Evolutionary conservation across 495 filamentous ascomycete species (phyloP).

Genomic region (Hypomontagnella monticulosa): DNA sequence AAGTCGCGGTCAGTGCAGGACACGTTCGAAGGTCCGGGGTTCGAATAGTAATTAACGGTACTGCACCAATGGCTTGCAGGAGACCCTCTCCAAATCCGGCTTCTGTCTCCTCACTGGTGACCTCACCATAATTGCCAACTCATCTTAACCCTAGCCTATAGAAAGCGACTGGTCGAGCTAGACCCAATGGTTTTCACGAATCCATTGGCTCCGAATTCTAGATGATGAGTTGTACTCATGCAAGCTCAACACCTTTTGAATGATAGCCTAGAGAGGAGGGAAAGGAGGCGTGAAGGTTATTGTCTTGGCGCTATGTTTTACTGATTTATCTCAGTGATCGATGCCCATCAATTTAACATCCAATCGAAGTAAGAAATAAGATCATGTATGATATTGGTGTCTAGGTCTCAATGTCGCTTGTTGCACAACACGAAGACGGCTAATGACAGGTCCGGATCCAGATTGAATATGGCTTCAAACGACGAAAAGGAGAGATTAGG

Average conservation of each 20-base stretch:
- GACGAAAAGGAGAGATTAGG: constrained; percentile 22
- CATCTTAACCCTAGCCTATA: constrained; percentile 31
- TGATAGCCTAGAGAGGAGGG: constrained; percentile 17
- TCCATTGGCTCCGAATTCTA: constrained; percentile 37
- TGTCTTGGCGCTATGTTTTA: constrained; percentile 27
- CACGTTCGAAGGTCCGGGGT: constrained; percentile 26
- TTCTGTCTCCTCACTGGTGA: constrained; percentile 27
- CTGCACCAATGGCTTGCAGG: constrained; percentile 36
- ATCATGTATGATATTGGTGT: constrained; percentile 18
- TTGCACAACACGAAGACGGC: constrained; percentile 39
- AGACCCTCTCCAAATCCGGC: constrained; percentile 34
- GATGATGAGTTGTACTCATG: constrained; percentile 43
- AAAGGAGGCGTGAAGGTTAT: constrained; percentile 17
- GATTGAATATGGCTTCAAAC: constrained; percentile 35
- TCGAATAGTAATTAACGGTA: constrained; percentile 22
- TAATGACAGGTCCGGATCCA: constrained; percentile 27
- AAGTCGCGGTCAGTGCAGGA: constrained; percentile 33
- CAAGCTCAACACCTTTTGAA: constrained; percentile 21
- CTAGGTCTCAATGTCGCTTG: constrained; percentile 19
- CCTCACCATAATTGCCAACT: constrained; percentile 40
- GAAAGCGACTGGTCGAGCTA: constrained; percentile 34
- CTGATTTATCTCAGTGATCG: constrained; percentile 23
- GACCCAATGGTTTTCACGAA: constrained; percentile 30
- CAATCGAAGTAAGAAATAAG: neutral
- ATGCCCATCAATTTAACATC: neutral